A percentile compares a stretch with the other conserved stretches of the same genome.
phyloP scores from a whole-genome alignment of 495 filamentous ascomycete species.

The Penicillium egyptiacum region DNA sequence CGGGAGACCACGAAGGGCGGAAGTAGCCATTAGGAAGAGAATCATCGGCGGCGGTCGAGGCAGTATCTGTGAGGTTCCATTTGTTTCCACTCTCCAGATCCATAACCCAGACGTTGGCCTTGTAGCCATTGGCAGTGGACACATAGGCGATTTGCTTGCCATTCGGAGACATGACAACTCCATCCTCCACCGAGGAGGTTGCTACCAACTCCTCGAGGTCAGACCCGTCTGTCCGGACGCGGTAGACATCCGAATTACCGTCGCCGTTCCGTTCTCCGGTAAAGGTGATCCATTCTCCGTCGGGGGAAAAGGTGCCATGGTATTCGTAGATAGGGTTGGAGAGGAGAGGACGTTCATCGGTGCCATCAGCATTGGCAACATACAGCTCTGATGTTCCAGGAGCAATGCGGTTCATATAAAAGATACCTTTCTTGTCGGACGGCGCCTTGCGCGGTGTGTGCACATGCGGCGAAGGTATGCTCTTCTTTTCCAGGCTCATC shows the following conservation, averaged over 20 bases:
- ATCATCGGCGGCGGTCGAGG: conserved; percentile 7
- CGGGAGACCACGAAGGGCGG: conserved; percentile 31
- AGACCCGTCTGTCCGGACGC: conserved; percentile 26
- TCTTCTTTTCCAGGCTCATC: conserved; percentile 8
- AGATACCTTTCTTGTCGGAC: conserved; percentile 1
- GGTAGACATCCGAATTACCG: conserved; percentile 35
- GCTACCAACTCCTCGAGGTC: conserved; percentile 24
- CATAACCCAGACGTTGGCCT: conserved; percentile 31
- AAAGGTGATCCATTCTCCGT: conserved; percentile 35
- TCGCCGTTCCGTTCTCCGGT: conserved; percentile 33
- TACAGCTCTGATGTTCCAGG: conserved; percentile 35
- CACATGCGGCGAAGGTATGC: background rate
- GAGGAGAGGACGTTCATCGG: conserved; percentile 31
- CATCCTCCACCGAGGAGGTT: conserved; percentile 26
- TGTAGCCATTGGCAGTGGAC: conserved; percentile 27
- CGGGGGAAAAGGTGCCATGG: conserved; percentile 35
- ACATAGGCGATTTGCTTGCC: conserved; percentile 28
- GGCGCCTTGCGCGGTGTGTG: background rate
- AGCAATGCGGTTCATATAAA: conserved; percentile 38
- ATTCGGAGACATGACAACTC: conserved; percentile 30
- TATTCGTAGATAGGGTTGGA: conserved; percentile 35
- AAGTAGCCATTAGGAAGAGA: conserved; percentile 26
- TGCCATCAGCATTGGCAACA: conserved; percentile 35
- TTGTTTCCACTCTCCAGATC: conserved; percentile 24
- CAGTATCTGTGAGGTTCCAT: conserved; percentile 30